phyloP scores from a whole-genome alignment of 2,329 filamentous ascomycete genomes.

The Trichoderma citrinoviride region DNA sequence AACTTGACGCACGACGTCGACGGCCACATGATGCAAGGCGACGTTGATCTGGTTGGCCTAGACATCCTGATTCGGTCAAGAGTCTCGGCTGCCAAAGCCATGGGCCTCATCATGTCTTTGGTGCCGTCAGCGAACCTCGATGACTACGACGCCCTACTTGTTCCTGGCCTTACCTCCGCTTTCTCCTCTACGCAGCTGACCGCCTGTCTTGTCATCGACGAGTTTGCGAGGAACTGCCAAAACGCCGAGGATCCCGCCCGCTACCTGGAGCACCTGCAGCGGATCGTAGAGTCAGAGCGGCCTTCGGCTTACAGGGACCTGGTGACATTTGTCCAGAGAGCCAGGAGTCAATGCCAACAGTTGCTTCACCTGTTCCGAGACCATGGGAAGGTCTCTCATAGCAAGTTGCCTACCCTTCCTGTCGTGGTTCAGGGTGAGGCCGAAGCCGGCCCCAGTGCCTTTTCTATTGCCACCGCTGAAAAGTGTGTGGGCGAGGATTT shows the following conservation, averaged over 20 bases:
- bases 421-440: conserved; percentile 92
- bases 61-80: conserved; percentile 87
- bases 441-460: conserved; percentile 87
- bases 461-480: conserved; percentile 83
- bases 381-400: conserved; percentile 74
- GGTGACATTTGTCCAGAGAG: conserved; percentile 83
- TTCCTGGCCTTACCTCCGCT: conserved; percentile 66
- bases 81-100: conserved; percentile 79
- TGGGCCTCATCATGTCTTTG: conserved; percentile 77
- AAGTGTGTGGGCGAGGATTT: conserved; percentile 84
- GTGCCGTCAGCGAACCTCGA: conserved; percentile 65
- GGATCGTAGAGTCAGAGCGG: conserved; percentile 76
- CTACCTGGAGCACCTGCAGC: conserved; percentile 65
- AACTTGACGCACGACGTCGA: conserved; percentile 91
- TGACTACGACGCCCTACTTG: conserved; percentile 62
- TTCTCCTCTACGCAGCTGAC: conserved; percentile 85
- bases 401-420: conserved; percentile 75
- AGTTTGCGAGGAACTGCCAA: conserved; percentile 67
- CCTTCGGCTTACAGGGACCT: conserved; percentile 85
- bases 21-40: conserved; percentile 95
- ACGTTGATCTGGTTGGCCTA: conserved; percentile 88
- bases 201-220: conserved; percentile 80
- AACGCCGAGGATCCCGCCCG: conserved; percentile 43
- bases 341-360: conserved; percentile 86
- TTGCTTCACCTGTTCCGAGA: conserved; percentile 90